phyloP scores from a whole-genome alignment of 495 filamentous ascomycete genomes.

The Aspergillus baeticus region DNA sequence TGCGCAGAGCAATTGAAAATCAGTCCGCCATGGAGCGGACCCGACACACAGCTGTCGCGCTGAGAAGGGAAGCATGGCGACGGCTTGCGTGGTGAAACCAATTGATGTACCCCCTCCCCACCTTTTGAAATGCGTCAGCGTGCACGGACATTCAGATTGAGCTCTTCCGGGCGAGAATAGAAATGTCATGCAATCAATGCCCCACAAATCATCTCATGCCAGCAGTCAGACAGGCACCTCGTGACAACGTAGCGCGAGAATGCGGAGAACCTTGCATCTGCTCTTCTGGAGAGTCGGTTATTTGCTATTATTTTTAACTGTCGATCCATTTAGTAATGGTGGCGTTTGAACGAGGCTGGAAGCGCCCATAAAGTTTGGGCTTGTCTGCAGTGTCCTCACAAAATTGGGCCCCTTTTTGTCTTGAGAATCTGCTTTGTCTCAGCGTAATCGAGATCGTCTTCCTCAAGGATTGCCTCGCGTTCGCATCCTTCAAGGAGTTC shows the following conservation, averaged over 20 bases:
- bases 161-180: background rate
- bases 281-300: background rate
- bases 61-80: slow-evolving; percentile 62
- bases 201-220: slow-evolving; percentile 9
- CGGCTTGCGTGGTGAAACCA: slow-evolving; percentile 2
- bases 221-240: slow-evolving; percentile 6
- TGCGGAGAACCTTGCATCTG: background rate
- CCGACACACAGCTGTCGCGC: slow-evolving; percentile 61
- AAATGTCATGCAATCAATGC: background rate
- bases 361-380: too few species aligned
- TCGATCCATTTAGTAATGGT: too few species aligned
- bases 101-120: background rate
- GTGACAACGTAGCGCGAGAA: background rate
- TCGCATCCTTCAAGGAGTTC: slow-evolving; percentile 25
- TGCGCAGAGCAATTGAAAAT: slow-evolving; percentile 81
- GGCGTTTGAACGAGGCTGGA: too few species aligned
- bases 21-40: slow-evolving; percentile 74
- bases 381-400: slow-evolving; percentile 1
- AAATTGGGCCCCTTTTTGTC: slow-evolving; percentile 15
- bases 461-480: slow-evolving; percentile 20
- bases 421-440: slow-evolving; percentile 18
- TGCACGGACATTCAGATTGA: background rate
- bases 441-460: slow-evolving; percentile 19
- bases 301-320: background rate
- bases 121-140: background rate